phyloP scores from a whole-genome alignment of 208 protist genomes.

The Trypanosomatidae sp. region DNA sequence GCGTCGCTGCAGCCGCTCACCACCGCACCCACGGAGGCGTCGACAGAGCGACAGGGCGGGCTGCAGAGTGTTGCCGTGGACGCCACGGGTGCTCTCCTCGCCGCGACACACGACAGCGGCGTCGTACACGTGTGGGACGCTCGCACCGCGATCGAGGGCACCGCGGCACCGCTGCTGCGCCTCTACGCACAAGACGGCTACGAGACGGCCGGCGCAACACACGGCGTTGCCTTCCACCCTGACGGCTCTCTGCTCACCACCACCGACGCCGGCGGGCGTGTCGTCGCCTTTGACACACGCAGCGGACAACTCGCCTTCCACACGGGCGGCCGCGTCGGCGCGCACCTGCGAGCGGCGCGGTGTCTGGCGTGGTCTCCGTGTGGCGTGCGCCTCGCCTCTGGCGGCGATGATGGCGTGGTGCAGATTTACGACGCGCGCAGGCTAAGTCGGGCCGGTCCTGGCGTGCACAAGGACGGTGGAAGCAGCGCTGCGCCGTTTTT shows the following conservation, averaged over 20 bases:
- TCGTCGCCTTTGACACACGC: conserved; percentile 75
- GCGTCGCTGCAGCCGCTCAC: conserved; percentile 16
- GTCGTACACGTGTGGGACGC: conserved; percentile 71
- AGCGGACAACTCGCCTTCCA: conserved; percentile 58
- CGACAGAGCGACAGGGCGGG: too few species aligned
- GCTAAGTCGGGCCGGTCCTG: conserved; percentile 25
- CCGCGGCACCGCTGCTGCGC: conserved; percentile 11
- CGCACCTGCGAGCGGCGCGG: conserved; percentile 52
- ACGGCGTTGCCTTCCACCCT: conserved; percentile 69
- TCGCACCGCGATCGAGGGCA: conserved; percentile 12
- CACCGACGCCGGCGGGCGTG: conserved; percentile 62
- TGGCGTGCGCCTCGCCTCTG: conserved; percentile 72
- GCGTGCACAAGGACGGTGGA: conserved; percentile 13
- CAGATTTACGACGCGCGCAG: conserved; percentile 80
- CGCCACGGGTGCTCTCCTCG: conserved; percentile 60
- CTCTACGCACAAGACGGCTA: conserved; percentile 74
- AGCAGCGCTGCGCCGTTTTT: conserved; percentile 32
- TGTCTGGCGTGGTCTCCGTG: conserved; percentile 84
- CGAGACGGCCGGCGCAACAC: conserved; percentile 34
- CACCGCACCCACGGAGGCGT: conserved; percentile 3
- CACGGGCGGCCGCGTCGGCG: conserved; percentile 49
- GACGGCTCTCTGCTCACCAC: conserved; percentile 75
- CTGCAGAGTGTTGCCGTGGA: conserved; percentile 59
- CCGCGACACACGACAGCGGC: conserved; percentile 53
- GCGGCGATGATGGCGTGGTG: conserved; percentile 67